Base-by-base conservation (phyloP, 495 filamentous ascomycete genomes). In the Podospora didyma region DNA sequence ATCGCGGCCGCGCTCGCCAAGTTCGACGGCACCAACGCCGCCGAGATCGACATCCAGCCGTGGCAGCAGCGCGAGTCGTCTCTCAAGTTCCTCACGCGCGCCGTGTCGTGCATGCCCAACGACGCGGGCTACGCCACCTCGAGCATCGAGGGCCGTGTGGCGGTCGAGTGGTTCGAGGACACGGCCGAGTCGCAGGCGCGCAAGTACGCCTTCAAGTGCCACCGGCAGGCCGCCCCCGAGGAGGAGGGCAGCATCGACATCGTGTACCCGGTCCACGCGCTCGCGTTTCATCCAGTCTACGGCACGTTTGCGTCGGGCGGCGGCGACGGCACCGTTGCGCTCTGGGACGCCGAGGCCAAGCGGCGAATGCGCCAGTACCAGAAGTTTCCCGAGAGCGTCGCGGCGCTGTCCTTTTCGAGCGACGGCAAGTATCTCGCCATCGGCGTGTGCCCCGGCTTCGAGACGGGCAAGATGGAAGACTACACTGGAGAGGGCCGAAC, bases 191-290 rank as follows among this genome's bases (percentile, higher is more conserved):
- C 89, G 3, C 90, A 97, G 70, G 87, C 87, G 17, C 80, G 92
- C 54, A 97, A 96, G 65, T 98, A 97, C 76, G 94, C 94, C 10
- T 98, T 98, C 79, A 98, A 98, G 69, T 98, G 94, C 73, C 94
- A 98, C 73, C 85, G 94, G 11, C 88, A 94, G 70, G 73, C 75
- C 2, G 67, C 65, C 21, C 63, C 68, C 39, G 71, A 72, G 14
- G 68, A 69, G n/a, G 70, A 73, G 2, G 80, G 76, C 34, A 84
- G 89, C 46, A 87, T 86, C 26, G 94, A 98, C 68, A 79, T 97
- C 10, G 90, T 98, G 7, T 98, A 94, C 66, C 94, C 94, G 0
- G 93, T 98, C 62, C 95, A 98, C 71, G 87, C 93, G 12, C 80
- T 98, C 0, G 82, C 90, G 0, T 98, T 96, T 73, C 93, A 98